These are phyloP conservation scores for Trifolium dubium DNA, from an alignment of 306 rosid genomes.

Conservation along the genomic window DNA sequence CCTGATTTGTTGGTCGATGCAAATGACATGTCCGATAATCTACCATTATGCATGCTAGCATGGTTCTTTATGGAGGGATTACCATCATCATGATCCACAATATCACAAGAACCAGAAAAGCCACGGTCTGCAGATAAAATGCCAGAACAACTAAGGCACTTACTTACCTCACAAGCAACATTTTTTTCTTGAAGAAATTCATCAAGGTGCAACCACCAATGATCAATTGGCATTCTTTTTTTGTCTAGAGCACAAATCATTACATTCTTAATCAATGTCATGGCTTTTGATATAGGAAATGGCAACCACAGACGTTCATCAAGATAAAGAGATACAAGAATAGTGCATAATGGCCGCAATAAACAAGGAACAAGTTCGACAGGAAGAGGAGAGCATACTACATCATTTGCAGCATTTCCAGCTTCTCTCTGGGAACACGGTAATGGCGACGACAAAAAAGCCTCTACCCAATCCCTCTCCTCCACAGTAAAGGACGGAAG, in stretches of 20 bases:
- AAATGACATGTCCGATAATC: constrained; percentile 45
- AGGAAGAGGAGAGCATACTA: constrained; percentile 83
- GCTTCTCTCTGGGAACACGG: constrained; percentile 97
- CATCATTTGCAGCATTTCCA: constrained; percentile 92
- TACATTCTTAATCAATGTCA: constrained; percentile 64
- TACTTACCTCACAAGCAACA: constrained; percentile 64
- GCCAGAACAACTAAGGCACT: constrained; percentile 64
- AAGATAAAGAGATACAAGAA: constrained; percentile 78
- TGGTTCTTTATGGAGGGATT: constrained; percentile 46
- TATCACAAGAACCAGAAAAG: constrained; percentile 48
- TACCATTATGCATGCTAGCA: constrained; percentile 48
- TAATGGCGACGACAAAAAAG: constrained; percentile 69
- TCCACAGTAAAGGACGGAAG: constrained; percentile 89
- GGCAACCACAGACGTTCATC: constrained; percentile 86
- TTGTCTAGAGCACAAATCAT: constrained; percentile 64
- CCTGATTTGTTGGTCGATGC: constrained; percentile 59
- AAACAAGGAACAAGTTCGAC: constrained; percentile 78
- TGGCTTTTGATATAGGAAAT: constrained; percentile 63
- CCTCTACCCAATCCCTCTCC: constrained; percentile 98
- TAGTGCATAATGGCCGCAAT: constrained; percentile 71
- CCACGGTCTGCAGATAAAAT: constrained; percentile 58
- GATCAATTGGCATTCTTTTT: constrained; percentile 62
- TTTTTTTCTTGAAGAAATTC: constrained; percentile 67
- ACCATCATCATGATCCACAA: constrained; percentile 42
- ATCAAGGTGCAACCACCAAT: constrained; percentile 85